A percentile compares a stretch with the other conserved stretches of the same genome.
Evolutionary conservation across 352 stramenopile species (phyloP).

Genomic region (Globisporangium paddicum): DNA sequence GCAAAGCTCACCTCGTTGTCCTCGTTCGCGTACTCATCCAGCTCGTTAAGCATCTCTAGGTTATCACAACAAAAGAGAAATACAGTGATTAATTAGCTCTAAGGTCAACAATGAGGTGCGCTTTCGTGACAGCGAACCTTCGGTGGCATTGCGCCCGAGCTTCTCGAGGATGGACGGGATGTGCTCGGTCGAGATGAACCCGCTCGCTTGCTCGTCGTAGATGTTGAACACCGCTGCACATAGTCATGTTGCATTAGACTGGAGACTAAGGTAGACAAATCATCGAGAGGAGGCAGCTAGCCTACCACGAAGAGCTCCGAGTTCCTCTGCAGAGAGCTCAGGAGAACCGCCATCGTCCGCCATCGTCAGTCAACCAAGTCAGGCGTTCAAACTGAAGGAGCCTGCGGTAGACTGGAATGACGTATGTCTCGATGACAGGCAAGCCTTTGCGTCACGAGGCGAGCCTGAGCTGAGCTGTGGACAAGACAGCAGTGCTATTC

Average conservation of each 20-base stretch:
- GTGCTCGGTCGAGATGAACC: slow-evolving; percentile 57
- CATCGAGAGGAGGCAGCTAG: neutral
- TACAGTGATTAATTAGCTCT: too few species aligned
- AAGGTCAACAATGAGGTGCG: too few species aligned
- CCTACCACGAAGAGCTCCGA: slow-evolving; percentile 61
- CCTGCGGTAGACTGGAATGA: neutral
- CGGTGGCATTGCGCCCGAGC: slow-evolving; percentile 55
- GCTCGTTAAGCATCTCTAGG: slow-evolving; percentile 64
- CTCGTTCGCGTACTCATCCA: slow-evolving; percentile 54
- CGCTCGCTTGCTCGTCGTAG: slow-evolving; percentile 60
- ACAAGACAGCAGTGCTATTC: slow-evolving; percentile 2
- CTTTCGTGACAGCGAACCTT: slow-evolving; percentile 40
- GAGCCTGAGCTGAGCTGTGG: neutral
- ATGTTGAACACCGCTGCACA: slow-evolving; percentile 74
- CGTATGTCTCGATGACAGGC: neutral
- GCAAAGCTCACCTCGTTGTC: slow-evolving; percentile 52
- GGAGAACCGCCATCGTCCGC: slow-evolving; percentile 16
- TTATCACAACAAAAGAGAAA: neutral
- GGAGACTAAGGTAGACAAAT: too few species aligned
- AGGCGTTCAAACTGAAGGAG: neutral
- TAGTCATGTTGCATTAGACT: too few species aligned
- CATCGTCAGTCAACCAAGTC: slow-evolving; percentile 16
- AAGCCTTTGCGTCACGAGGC: neutral
- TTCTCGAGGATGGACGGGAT: slow-evolving; percentile 75
- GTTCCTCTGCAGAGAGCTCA: slow-evolving; percentile 69